Percentiles rank a stretch among this genome's conserved stretches.
phyloP scores from a whole-genome alignment of 129 eudicot species.

The Apium graveolens region DNA sequence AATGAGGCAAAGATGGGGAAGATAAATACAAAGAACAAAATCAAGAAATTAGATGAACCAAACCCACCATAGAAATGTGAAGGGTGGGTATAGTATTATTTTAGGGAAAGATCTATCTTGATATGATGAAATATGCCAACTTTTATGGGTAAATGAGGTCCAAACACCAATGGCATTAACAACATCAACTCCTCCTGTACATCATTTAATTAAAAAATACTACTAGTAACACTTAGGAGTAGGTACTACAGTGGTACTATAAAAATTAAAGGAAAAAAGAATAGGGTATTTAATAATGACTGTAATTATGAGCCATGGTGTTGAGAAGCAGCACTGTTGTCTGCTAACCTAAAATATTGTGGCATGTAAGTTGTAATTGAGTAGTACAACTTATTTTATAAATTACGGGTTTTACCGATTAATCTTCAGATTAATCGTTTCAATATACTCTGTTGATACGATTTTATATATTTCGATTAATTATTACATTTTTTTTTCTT shows the following conservation, averaged over 20 bases:
- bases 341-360: not conserved
- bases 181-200: not conserved
- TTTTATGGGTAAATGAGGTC: not conserved
- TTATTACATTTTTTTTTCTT: no score
- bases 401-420: no score
- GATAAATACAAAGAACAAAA: not conserved
- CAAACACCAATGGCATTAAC: conserved; percentile 5
- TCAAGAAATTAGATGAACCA: conserved; percentile 6
- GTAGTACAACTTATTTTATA: not conserved
- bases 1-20: not conserved
- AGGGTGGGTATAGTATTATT: conserved; percentile 8
- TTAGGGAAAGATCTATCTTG: conserved; percentile 11
- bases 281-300: not conserved
- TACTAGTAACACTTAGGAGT: no score
- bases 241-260: not conserved
- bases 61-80: conserved; percentile 5
- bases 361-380: not conserved
- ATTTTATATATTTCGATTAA: no score
- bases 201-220: not conserved
- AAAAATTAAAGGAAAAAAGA: not conserved
- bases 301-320: conserved; percentile 5
- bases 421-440: no score
- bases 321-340: not conserved
- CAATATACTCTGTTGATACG: no score
- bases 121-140: not conserved